These are phyloP conservation scores for Scheffersomyces stipitis DNA, from an alignment of 805 yeast species.

Conservation along the genomic window DNA sequence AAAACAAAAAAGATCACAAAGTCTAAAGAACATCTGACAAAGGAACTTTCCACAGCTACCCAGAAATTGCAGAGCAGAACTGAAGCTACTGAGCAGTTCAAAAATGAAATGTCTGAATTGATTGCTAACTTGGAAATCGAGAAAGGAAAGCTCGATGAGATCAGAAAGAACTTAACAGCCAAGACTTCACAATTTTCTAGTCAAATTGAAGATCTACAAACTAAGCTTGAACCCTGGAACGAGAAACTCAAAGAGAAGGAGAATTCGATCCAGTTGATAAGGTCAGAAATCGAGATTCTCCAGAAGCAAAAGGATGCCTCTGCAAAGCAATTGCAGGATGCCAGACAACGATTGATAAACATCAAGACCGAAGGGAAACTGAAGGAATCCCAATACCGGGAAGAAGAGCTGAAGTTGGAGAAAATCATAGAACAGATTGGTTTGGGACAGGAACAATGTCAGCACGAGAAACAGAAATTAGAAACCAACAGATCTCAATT, in stretches of 20 bases:
- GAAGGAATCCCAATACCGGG: conserved; percentile 46
- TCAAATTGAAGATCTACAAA: conserved; percentile 63
- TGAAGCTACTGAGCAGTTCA: conserved; percentile 44
- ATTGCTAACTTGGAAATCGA: conserved; percentile 50
- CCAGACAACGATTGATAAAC: conserved; percentile 44
- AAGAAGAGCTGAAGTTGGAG: conserved; percentile 48
- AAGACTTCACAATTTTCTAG: conserved; percentile 70
- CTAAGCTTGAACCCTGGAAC: conserved; percentile 80
- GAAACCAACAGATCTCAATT: conserved; percentile 56
- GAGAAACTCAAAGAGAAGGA: conserved; percentile 62
- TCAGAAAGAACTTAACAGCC: conserved; percentile 64
- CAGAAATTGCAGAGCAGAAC: conserved; percentile 46
- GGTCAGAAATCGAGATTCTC: conserved; percentile 63
- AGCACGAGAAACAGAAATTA: conserved; percentile 47
- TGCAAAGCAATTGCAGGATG: conserved; percentile 43
- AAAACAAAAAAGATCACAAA: conserved; percentile 63
- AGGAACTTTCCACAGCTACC: conserved; percentile 44
- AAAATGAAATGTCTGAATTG: conserved; percentile 46
- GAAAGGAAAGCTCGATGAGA: conserved; percentile 55
- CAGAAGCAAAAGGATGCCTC: conserved; percentile 44
- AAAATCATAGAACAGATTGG: conserved; percentile 54
- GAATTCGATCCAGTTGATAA: conserved; percentile 62
- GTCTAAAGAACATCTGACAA: conserved; percentile 47
- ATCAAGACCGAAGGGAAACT: conserved; percentile 49
- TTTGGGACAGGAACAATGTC: conserved; percentile 58